Percentiles rank a stretch among this genome's conserved stretches.
These are phyloP conservation scores for Ceratobasidium sp. DNA, from an alignment of 1,284 basidiomycete genomes.

Conservation along the genomic window DNA sequence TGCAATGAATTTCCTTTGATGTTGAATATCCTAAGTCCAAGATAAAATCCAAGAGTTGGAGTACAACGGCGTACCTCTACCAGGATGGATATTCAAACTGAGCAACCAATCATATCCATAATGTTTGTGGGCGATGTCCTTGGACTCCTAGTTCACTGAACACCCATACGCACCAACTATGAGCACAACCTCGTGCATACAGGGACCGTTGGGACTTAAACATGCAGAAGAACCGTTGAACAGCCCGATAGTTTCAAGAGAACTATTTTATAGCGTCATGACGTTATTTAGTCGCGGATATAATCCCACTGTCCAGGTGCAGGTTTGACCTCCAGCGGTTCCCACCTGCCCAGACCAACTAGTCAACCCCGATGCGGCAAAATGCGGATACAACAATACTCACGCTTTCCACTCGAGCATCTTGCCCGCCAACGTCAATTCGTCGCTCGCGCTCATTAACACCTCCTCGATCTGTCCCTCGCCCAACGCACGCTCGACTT, in stretches of 20 bases:
- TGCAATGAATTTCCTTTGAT: slow-evolving; percentile 30
- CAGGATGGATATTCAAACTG: background rate
- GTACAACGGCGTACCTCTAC: background rate
- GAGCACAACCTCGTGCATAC: background rate
- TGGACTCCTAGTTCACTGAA: background rate
- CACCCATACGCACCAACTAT: background rate
- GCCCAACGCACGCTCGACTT: slow-evolving; percentile 74
- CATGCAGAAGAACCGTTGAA: background rate
- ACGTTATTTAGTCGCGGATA: slow-evolving; percentile 52
- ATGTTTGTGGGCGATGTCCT: background rate
- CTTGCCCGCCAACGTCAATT: slow-evolving; percentile 77
- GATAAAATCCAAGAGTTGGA: no score
- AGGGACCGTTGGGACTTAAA: background rate
- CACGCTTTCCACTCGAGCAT: slow-evolving; percentile 97
- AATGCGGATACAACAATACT: slow-evolving; percentile 54
- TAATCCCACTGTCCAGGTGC: slow-evolving; percentile 88
- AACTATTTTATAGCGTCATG: slow-evolving; percentile 5
- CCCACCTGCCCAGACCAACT: slow-evolving; percentile 67
- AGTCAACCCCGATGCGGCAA: background rate
- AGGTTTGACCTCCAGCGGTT: slow-evolving; percentile 81
- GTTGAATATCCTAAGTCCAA: background rate
- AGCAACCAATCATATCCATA: background rate
- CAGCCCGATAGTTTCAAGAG: background rate
- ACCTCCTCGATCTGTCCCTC: slow-evolving; percentile 86
- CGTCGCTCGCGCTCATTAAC: slow-evolving; percentile 82